Percentiles rank a stretch among this genome's conserved stretches.
These are phyloP conservation scores for Hapsidospora chrysogenum DNA, from an alignment of 495 filamentous ascomycete genomes.

Conservation along the genomic window DNA sequence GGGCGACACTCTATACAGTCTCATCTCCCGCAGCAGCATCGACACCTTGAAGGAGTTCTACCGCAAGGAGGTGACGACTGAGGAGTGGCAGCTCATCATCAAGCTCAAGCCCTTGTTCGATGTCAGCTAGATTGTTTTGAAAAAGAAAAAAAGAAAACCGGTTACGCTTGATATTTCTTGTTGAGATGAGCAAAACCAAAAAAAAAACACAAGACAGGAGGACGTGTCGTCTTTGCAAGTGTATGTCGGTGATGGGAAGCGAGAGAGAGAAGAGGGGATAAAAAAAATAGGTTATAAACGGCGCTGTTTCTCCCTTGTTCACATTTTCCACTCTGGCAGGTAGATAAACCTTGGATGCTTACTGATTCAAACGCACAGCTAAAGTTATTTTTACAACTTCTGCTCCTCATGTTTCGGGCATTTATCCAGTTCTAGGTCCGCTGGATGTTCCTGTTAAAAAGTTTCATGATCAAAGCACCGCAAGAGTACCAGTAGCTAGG, in stretches of 20 bases:
- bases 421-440: too few relatives aligned
- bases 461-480: too few relatives aligned
- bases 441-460: too few relatives aligned
- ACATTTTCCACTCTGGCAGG: not conserved
- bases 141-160: not conserved
- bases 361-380: too few relatives aligned
- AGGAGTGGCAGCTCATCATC: constrained; percentile 84
- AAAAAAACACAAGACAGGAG: constrained; percentile 2
- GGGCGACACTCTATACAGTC: constrained; percentile 72
- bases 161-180: not conserved
- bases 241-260: too few relatives aligned
- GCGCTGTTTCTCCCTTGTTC: not conserved
- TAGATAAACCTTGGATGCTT: too few relatives aligned
- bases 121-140: constrained; percentile 10
- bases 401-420: too few relatives aligned
- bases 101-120: constrained; percentile 92
- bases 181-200: constrained; percentile 3
- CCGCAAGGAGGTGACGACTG: constrained; percentile 71
- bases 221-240: too few relatives aligned
- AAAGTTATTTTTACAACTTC: too few relatives aligned
- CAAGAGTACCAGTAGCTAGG: too few relatives aligned
- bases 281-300: constrained; percentile 3
- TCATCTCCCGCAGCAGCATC: constrained; percentile 75
- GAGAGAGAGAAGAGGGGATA: constrained; percentile 1
- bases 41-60: constrained; percentile 96